Percentiles rank a stretch among this genome's conserved stretches.
Conservation (phyloP, 495 filamentous ascomycete species). For the Sabuloglossum arenarium region DNA sequence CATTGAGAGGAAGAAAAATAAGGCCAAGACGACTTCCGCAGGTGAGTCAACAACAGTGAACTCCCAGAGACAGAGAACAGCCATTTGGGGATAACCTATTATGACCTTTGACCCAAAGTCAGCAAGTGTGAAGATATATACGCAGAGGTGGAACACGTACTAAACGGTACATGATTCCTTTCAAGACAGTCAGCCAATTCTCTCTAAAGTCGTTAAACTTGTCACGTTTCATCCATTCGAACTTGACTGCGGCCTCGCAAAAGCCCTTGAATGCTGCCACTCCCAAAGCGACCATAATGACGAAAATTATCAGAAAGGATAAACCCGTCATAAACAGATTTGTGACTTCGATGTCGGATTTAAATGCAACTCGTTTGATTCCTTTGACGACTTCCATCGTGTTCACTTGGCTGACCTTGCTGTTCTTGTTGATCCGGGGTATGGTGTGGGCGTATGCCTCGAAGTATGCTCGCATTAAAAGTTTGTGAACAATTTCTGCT, state of each 20-base stretch:
- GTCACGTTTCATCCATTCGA: constrained; percentile 63
- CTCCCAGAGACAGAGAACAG: constrained; percentile 85
- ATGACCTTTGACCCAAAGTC: constrained; percentile 29
- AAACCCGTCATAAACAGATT: constrained; percentile 91
- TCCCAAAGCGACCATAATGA: constrained; percentile 44
- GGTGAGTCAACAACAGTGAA: constrained; percentile 69
- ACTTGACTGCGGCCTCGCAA: constrained; percentile 50
- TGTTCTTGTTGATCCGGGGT: constrained; percentile 27
- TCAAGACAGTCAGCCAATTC: constrained; percentile 69
- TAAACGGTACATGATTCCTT: constrained; percentile 82
- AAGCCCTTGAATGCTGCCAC: constrained; percentile 63
- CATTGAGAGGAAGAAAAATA: constrained; percentile 78
- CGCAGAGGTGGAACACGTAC: constrained; percentile 15
- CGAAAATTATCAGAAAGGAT: constrained; percentile 74
- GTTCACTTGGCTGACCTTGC: constrained; percentile 16
- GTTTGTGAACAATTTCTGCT: constrained; percentile 19
- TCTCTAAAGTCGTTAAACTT: constrained; percentile 89
- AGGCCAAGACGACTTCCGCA: constrained; percentile 69
- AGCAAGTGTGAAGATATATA: background rate
- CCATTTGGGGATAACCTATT: constrained; percentile 88
- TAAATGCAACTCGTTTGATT: constrained; percentile 80
- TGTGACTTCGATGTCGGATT: constrained; percentile 63
- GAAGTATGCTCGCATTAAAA: constrained; percentile 25
- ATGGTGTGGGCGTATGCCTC: too few species aligned
- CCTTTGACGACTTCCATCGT: constrained; percentile 54